Evolutionary conservation across 2,329 filamentous ascomycete genomes (phyloP).

Genomic region (Botryotinia calthae): DNA sequence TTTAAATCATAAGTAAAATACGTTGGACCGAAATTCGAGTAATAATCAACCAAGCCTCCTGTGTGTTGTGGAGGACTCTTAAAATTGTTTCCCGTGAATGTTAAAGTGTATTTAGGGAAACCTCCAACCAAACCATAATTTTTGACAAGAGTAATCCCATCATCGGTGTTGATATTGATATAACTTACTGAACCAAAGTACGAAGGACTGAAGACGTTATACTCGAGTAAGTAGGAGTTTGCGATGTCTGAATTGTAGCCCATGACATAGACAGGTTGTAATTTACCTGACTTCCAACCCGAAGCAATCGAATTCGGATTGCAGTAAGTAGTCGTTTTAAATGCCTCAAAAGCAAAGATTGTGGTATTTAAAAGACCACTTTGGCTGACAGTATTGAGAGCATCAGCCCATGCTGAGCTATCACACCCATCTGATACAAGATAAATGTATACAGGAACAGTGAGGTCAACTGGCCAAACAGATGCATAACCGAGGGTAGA

Average conservation of each 20-base stretch:
- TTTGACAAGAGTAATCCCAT: conserved; percentile 20
- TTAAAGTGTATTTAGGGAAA: conserved; percentile 24
- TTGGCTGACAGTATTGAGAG: conserved; percentile 20
- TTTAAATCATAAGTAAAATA: conserved; percentile 25
- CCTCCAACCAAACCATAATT: conserved; percentile 25
- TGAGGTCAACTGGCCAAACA: conserved; percentile 24
- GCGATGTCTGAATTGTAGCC: conserved; percentile 21
- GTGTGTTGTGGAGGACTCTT: conserved; percentile 16
- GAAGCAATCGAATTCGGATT: conserved; percentile 19
- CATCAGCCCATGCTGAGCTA: conserved; percentile 21
- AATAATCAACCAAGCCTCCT: conserved; percentile 28
- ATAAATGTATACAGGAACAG: conserved; percentile 20
- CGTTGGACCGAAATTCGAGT: conserved; percentile 27
- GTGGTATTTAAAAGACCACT: conserved; percentile 22
- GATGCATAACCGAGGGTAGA: conserved; percentile 27
- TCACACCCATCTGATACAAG: conserved; percentile 23
- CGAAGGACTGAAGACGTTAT: conserved; percentile 23
- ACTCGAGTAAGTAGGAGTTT: conserved; percentile 26
- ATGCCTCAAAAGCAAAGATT: conserved; percentile 25
- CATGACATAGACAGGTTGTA: conserved; percentile 23
- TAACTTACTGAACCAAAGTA: conserved; percentile 23
- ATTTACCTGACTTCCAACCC: background rate
- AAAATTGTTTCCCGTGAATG: conserved; percentile 15
- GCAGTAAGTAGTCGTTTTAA: conserved; percentile 3
- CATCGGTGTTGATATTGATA: conserved; percentile 21